Evolutionary conservation across 2,329 filamentous ascomycete genomes (phyloP), one percentile per base, ranked within the genome.

Genomic region (Huntiella decipiens): DNA sequence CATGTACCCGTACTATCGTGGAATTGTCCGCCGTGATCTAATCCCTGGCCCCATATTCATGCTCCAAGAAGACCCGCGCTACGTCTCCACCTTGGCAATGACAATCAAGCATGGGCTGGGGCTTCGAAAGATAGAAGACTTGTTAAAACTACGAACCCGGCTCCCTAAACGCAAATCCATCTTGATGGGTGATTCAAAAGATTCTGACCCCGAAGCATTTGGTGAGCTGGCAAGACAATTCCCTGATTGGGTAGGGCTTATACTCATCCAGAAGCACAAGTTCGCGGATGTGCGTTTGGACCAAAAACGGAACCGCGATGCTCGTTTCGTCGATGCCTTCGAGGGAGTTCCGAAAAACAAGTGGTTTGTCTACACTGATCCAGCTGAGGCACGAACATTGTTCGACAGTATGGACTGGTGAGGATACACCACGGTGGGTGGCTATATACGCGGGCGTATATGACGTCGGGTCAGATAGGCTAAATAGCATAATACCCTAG

Each of bases 161-260:
- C 68, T 95, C 42, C 88, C 88, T 0, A 70, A 71, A 53, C 70
- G 82, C 50, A 82, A 79, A 54, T 79, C 93, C 63, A 74, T 96
- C 51, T 79, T 79, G 53, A 77, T 96, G 52, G 88, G 88, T 1
- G 88, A 96, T 61, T 88, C 80, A 35, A 95, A 87, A 0, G 88
- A 95, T 61, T 80, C 75, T 19, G 88, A 96, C 54, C 87, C 88
- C 0, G 88, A 96, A 58, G 75, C 83, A 0, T 96, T 95, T 56
- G 87, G 79, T 22, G 78, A 87, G 53, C 76, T 84, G 61, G 79
- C 73, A 54, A 70, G 76, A 44, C 68, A 70, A 42, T 73, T 77
- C 51, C 77, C 79, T 0, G 74, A 71, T 5, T 95, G 86, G 84
- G 74, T 95, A 51, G 74, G 74, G 51, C 71, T 82, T 10, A 91